These are phyloP conservation scores for Artomyces pyxidatus DNA, from an alignment of 768 basidiomycete genomes.

Conservation along the genomic window DNA sequence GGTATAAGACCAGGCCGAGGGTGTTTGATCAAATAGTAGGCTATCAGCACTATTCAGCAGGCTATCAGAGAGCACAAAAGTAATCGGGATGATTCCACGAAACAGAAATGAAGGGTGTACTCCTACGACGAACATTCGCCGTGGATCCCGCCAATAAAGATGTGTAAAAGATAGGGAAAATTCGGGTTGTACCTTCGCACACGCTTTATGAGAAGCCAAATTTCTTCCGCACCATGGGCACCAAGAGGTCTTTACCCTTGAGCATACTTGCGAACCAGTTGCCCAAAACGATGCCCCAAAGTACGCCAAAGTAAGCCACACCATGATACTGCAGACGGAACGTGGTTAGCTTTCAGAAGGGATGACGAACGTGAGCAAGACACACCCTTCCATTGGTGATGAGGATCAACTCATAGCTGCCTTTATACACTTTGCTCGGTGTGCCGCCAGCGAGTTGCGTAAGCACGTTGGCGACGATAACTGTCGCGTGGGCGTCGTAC, in stretches of 20 bases:
- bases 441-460: constrained; percentile 31
- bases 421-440: constrained; percentile 36
- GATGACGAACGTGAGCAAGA: neutral
- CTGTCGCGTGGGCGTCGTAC: constrained; percentile 30
- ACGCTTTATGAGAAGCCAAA: too few species aligned
- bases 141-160: too few species aligned
- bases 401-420: constrained; percentile 42
- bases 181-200: too few species aligned
- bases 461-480: constrained; percentile 44
- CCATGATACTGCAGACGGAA: constrained; percentile 1
- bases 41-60: too few species aligned
- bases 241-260: constrained; percentile 10
- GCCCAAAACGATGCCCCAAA: constrained; percentile 12
- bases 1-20: too few species aligned
- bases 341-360: neutral
- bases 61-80: too few species aligned
- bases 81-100: too few species aligned
- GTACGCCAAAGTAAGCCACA: constrained; percentile 4
- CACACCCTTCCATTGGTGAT: constrained; percentile 16
- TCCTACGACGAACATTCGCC: too few species aligned
- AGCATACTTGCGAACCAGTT: constrained; percentile 13
- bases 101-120: too few species aligned
- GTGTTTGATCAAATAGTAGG: too few species aligned
- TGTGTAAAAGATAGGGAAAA: too few species aligned
- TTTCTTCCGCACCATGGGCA: neutral